Evolutionary conservation across 306 rosid genomes (phyloP).

Genomic region (Canavalia gladiata): DNA sequence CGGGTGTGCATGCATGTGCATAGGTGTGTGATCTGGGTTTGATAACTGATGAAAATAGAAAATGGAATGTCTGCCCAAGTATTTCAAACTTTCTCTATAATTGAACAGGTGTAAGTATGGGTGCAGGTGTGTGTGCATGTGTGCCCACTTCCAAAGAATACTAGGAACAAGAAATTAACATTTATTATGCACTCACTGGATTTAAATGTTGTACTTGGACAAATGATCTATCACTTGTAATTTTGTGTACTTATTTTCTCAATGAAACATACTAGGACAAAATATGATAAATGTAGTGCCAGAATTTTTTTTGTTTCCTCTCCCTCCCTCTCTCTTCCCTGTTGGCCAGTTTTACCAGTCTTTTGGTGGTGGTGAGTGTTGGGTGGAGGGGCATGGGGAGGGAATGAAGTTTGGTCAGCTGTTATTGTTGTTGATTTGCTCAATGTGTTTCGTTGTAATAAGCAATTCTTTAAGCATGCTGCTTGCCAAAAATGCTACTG

Average conservation of each 20-base stretch:
- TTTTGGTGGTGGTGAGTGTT: not conserved
- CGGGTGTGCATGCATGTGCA: not conserved
- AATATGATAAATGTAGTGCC: conserved; percentile 29
- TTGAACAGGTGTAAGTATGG: not conserved
- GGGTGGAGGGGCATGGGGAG: conserved; percentile 2
- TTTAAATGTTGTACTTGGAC: conserved; percentile 1
- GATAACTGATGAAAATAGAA: conserved; percentile 34
- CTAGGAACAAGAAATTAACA: conserved; percentile 11
- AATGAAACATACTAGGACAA: not conserved
- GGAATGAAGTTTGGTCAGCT: not conserved
- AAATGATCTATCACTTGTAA: not conserved
- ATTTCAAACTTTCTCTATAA: conserved; percentile 19
- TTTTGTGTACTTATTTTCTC: not conserved
- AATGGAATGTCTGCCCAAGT: not conserved
- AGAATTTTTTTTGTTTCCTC: not conserved
- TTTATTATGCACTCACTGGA: not conserved
- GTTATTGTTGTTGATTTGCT: conserved; percentile 27
- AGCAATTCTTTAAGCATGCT: conserved; percentile 25
- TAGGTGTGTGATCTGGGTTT: not conserved
- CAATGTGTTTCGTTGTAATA: not conserved
- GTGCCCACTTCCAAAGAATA: not conserved
- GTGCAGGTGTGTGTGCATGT: not conserved
- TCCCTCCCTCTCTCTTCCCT: not conserved
- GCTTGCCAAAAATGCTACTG: conserved; percentile 24
- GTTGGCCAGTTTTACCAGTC: not conserved